Evolutionary conservation across 2,329 filamentous ascomycete species (phyloP).

Genomic region (Trichoderma sp.): DNA sequence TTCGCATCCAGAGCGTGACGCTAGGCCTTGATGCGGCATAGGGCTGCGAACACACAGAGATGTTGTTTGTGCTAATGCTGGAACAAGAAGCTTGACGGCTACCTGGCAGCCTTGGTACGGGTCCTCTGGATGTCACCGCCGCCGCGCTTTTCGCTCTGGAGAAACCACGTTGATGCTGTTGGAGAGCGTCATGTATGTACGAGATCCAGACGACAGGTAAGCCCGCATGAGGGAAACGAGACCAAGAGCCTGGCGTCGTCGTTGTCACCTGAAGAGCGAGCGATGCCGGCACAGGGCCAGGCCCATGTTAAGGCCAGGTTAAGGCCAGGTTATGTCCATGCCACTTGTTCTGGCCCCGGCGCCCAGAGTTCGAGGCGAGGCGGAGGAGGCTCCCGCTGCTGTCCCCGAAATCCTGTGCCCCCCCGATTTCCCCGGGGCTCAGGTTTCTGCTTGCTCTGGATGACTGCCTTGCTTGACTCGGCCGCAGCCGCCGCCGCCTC

Average conservation of each 20-base stretch:
- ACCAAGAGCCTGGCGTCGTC: neutral
- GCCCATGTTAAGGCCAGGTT: neutral
- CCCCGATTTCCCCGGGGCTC: conserved; percentile 13
- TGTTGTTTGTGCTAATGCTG: conserved; percentile 6
- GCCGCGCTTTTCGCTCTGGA: neutral
- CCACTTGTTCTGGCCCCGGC: neutral
- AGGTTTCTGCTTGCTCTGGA: conserved; percentile 13
- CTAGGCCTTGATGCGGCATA: conserved; percentile 3
- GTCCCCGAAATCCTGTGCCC: conserved; percentile 1
- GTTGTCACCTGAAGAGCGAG: conserved; percentile 13
- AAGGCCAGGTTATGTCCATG: neutral
- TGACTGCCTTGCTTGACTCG: conserved; percentile 6
- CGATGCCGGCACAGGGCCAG: conserved; percentile 1
- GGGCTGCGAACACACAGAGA: neutral
- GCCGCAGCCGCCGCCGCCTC: neutral
- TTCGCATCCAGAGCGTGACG: conserved; percentile 12
- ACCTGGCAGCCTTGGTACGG: neutral
- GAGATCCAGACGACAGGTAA: neutral
- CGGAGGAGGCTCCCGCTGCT: neutral
- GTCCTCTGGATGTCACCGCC: neutral
- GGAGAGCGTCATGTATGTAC: neutral
- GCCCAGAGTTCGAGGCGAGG: neutral
- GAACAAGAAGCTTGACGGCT: conserved; percentile 4
- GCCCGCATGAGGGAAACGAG: neutral
- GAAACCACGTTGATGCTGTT: neutral